Evolutionary conservation across 1,139 yeast species (phyloP).

Genomic region (Scheffersomyces stambukii): DNA sequence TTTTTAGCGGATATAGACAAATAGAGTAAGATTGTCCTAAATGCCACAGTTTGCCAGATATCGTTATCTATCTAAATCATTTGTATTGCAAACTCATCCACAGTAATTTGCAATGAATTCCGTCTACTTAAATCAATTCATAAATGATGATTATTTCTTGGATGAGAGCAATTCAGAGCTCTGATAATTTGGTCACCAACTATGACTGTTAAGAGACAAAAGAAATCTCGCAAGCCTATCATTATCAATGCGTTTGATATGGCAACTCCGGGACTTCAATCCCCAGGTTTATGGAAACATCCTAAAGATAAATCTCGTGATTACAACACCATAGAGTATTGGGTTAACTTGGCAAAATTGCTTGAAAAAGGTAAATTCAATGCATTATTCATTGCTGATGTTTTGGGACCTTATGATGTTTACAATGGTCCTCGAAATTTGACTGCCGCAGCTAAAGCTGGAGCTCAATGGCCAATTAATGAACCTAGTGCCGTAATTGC

Average conservation of each 20-base stretch:
- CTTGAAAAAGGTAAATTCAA: constrained; percentile 43
- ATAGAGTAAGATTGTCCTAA: too few species aligned
- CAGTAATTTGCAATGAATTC: too few species aligned
- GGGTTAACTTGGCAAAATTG: constrained; percentile 41
- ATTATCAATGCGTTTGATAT: constrained; percentile 38
- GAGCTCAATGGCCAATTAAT: constrained; percentile 39
- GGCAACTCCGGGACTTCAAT: constrained; percentile 34
- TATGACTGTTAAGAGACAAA: constrained; percentile 10
- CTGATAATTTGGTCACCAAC: neutral
- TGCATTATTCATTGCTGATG: constrained; percentile 44
- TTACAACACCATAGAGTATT: constrained; percentile 37
- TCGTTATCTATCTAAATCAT: too few species aligned
- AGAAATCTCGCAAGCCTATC: constrained; percentile 16
- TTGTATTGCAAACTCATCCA: too few species aligned
- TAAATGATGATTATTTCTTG: too few species aligned
- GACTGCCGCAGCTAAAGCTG: constrained; percentile 31
- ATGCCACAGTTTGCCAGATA: too few species aligned
- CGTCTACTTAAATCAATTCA: too few species aligned
- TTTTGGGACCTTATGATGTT: constrained; percentile 39
- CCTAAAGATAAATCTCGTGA: constrained; percentile 32
- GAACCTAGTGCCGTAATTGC: constrained; percentile 35
- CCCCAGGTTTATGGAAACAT: constrained; percentile 38
- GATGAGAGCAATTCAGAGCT: neutral
- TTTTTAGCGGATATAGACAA: too few species aligned
- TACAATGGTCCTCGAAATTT: constrained; percentile 34